phyloP scores from a whole-genome alignment of 1,139 yeast genomes.

The Candida smagusa region DNA sequence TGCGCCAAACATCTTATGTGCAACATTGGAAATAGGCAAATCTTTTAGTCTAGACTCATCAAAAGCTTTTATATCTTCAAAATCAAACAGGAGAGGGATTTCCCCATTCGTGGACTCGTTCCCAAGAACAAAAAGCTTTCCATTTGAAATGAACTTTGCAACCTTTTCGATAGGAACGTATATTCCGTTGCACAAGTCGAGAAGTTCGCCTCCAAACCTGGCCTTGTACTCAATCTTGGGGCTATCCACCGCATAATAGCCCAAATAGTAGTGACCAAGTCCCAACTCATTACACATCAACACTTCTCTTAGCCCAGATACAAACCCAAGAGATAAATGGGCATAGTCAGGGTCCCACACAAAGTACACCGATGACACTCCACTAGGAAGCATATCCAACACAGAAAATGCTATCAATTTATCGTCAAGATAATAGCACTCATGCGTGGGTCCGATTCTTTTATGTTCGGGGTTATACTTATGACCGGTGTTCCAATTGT shows the following conservation, averaged over 20 bases:
- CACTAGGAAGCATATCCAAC: conserved; percentile 71
- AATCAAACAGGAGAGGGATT: too few species aligned
- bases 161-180: conserved; percentile 43
- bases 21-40: conserved; percentile 20
- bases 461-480: conserved; percentile 1
- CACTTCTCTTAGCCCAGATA: conserved; percentile 73
- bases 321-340: conserved; percentile 68
- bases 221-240: conserved; percentile 80
- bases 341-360: conserved; percentile 85
- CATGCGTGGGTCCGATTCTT: conserved; percentile 61
- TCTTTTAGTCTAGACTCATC: conserved; percentile 10
- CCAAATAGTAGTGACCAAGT: conserved; percentile 62
- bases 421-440: conserved; percentile 65
- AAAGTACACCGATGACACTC: conserved; percentile 81
- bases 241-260: conserved; percentile 76
- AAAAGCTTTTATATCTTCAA: conserved; percentile 4
- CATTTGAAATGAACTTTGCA: conserved; percentile 28
- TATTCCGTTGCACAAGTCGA: conserved; percentile 49
- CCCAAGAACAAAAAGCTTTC: conserved; percentile 34
- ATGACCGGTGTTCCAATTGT: conserved; percentile 12
- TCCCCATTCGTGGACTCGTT: not conserved
- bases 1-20: conserved; percentile 33
- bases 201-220: conserved; percentile 69
- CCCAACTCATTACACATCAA: conserved; percentile 44
- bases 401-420: conserved; percentile 74